These are phyloP conservation scores for Yamadazyma membranifaciens DNA, from an alignment of 1,139 yeast species.

Conservation along the genomic window DNA sequence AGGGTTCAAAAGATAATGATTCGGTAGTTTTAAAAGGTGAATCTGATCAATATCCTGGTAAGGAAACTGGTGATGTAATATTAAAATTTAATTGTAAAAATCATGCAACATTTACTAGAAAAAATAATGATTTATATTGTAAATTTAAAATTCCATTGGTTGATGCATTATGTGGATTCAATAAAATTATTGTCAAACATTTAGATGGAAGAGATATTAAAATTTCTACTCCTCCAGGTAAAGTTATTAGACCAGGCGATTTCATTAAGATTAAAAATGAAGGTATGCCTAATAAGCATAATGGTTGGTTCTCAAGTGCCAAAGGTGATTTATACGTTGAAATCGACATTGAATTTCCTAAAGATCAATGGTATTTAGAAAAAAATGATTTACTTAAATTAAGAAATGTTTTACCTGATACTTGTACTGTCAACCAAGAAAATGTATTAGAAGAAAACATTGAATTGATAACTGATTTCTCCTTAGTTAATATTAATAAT, in stretches of 20 bases:
- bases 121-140: constrained; percentile 64
- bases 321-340: constrained; percentile 77
- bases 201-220: constrained; percentile 77
- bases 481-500: constrained; percentile 25
- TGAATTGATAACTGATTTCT: constrained; percentile 42
- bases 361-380: constrained; percentile 76
- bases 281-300: constrained; percentile 74
- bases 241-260: constrained; percentile 80
- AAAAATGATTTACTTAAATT: constrained; percentile 56
- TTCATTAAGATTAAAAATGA: constrained; percentile 65
- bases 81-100: constrained; percentile 53
- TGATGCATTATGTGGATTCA: constrained; percentile 83
- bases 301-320: constrained; percentile 28
- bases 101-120: constrained; percentile 52
- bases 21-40: constrained; percentile 61
- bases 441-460: constrained; percentile 36
- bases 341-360: constrained; percentile 77
- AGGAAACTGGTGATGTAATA: constrained; percentile 75
- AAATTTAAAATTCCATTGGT: constrained; percentile 61
- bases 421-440: constrained; percentile 24
- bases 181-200: constrained; percentile 65
- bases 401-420: constrained; percentile 54
- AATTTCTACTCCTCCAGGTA: constrained; percentile 66
- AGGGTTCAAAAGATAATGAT: constrained; percentile 68
- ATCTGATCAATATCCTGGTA: constrained; percentile 78